These are phyloP conservation scores for Chalciporus chontae DNA, from an alignment of 768 basidiomycete genomes.

Conservation along the genomic window DNA sequence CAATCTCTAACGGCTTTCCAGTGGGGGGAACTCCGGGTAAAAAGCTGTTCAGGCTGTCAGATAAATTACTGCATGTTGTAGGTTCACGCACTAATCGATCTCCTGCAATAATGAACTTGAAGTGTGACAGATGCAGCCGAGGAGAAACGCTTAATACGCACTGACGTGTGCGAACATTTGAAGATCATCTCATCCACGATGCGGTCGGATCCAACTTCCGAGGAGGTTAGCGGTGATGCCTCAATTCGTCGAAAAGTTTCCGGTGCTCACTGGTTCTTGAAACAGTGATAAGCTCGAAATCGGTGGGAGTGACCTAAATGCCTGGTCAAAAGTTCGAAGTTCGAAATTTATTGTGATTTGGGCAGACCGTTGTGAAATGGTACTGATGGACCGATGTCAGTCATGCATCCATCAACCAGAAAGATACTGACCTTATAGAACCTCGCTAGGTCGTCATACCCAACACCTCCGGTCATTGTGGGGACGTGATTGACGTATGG, in stretches of 20 bases:
- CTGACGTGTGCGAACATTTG: conserved; percentile 39
- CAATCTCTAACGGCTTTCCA: conserved; percentile 38
- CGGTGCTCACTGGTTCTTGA: conserved; percentile 36
- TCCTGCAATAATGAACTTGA: conserved; percentile 26
- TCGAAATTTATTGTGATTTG: not conserved
- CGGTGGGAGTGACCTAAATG: conserved; percentile 37
- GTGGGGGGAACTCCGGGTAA: conserved; percentile 36
- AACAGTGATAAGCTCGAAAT: conserved; percentile 38
- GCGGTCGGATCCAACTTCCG: conserved; percentile 38
- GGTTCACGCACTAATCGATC: conserved; percentile 36
- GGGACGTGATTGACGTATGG: conserved; percentile 43
- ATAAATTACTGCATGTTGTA: not conserved
- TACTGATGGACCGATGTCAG: conserved; percentile 26
- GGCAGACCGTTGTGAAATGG: conserved; percentile 35
- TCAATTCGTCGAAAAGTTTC: not conserved
- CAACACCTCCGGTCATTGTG: conserved; percentile 47
- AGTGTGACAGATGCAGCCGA: not conserved
- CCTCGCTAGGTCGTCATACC: conserved; percentile 37
- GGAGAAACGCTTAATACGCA: conserved; percentile 7
- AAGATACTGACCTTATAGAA: conserved; percentile 39
- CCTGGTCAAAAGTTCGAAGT: conserved; percentile 2
- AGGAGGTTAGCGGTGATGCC: not conserved
- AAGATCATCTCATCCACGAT: conserved; percentile 49
- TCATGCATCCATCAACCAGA: not conserved
- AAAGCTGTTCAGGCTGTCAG: conserved; percentile 13